A percentile compares a stretch with the other conserved stretches of the same genome.
Conservation (phyloP, 192 early-diverging fungal genomes). For the Mortierella hygrophila region DNA sequence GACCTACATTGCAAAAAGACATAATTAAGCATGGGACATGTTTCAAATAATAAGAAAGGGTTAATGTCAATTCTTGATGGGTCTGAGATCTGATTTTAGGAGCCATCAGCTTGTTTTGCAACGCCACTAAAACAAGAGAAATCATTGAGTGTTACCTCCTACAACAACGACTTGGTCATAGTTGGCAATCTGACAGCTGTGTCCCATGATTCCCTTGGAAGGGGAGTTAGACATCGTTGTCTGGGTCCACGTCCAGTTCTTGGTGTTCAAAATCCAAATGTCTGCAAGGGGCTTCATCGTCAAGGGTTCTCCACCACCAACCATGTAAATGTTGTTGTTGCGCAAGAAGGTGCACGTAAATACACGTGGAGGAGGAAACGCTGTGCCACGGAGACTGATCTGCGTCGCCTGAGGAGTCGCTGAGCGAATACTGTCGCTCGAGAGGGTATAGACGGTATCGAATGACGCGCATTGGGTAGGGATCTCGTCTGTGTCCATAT, state of each 20-base stretch:
- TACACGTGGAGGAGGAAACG: slow-evolving; percentile 21
- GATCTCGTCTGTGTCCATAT: not conserved
- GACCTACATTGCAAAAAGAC: slow-evolving; percentile 10
- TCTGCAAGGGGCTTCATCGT: slow-evolving; percentile 15
- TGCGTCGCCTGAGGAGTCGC: slow-evolving; percentile 11
- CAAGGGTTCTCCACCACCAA: slow-evolving; percentile 23
- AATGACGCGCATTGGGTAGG: slow-evolving; percentile 33
- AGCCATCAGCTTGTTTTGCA: not conserved
- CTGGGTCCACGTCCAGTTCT: slow-evolving; percentile 37
- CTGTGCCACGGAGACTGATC: not conserved
- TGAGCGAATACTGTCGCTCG: slow-evolving; percentile 13
- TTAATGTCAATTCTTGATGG: not conserved
- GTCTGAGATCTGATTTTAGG: not conserved
- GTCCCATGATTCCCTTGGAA: slow-evolving; percentile 38
- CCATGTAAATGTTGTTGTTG: slow-evolving; percentile 31
- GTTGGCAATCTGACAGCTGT: slow-evolving; percentile 23
- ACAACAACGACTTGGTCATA: slow-evolving; percentile 38
- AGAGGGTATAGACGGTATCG: slow-evolving; percentile 35
- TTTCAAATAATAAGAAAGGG: not conserved
- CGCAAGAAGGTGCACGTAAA: slow-evolving; percentile 31
- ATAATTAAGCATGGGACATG: not conserved
- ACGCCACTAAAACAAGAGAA: not conserved
- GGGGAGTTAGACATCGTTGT: slow-evolving; percentile 18
- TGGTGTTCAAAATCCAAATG: slow-evolving; percentile 36
- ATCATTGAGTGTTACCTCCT: slow-evolving; percentile 27